These are phyloP conservation scores for Xylaria arbuscula DNA, from an alignment of 2,329 filamentous ascomycete species.

Conservation along the genomic window DNA sequence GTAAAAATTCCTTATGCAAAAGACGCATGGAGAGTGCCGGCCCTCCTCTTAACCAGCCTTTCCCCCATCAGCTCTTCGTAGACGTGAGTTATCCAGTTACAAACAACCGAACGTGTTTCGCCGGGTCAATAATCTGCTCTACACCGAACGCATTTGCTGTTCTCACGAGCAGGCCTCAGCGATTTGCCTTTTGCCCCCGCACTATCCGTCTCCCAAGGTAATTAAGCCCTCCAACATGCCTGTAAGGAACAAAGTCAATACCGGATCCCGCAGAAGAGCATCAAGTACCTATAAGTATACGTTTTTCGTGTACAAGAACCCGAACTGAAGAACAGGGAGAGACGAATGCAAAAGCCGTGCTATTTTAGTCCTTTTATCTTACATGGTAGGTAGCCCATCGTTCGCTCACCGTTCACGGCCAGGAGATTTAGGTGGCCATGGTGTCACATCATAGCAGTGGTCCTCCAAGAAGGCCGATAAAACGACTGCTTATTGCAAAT, in stretches of 20 bases:
- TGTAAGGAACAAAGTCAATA: neutral
- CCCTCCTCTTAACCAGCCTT: constrained; percentile 33
- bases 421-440: neutral
- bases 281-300: neutral
- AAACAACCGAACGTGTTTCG: constrained; percentile 32
- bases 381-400: too few species aligned
- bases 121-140: constrained; percentile 36
- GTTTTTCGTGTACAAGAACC: too few species aligned
- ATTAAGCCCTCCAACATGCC: neutral
- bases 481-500: constrained; percentile 34
- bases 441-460: neutral
- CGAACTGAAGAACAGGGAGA: too few species aligned
- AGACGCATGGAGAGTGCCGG: constrained; percentile 31
- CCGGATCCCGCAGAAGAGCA: neutral
- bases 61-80: constrained; percentile 35
- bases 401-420: too few species aligned
- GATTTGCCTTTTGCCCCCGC: constrained; percentile 21
- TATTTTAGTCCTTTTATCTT: neutral
- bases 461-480: constrained; percentile 30
- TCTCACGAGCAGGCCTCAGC: constrained; percentile 31
- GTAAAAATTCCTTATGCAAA: constrained; percentile 25
- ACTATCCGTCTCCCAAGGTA: neutral
- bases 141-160: constrained; percentile 37
- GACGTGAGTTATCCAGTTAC: constrained; percentile 32
- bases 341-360: neutral